Base-by-base conservation (phyloP, 1,139 yeast species). In the Suhomyces bribrorum region DNA sequence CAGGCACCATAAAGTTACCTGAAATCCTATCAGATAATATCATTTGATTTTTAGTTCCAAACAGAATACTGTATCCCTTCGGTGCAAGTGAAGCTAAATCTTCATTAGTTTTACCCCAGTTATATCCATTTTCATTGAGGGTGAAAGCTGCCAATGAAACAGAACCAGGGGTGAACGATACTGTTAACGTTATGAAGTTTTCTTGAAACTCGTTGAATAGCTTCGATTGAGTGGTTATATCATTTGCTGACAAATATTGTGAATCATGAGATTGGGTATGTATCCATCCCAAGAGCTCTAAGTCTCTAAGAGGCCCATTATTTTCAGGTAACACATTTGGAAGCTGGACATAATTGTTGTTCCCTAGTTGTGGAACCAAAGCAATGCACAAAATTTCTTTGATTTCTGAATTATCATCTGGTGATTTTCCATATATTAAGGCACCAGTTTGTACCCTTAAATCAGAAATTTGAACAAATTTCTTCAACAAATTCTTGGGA, bases 1-100 rank as follows among this genome's bases (percentile, higher is more conserved):
- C 83, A 1, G 99, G 98, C 1, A 89, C 95, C 64, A 87, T 61
- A 60, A 87, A 90, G 45, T 82, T 84, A 4, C 98, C 98, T 56
- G 76, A 73, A 37, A 88, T 74, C 41, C 83, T 72, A 46, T 85
- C 95, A 0, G 96, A 81, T 27, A 92, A 60, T 23, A 90, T 64
- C 46, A 92, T 59, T 54, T 89, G 96, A 7, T 84, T 76, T 50
- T 76, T 75, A 26, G 64, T 69, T 30, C 86, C 83, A 59, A 79
- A 88, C 0, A 62, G 54, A 1, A 81, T 67, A 2, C 76, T 71
- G 58, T 77, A 87, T 0, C 94, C 96, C 24, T 70, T 69, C 0
- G 94, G 90, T 5, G 68, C 52, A 3, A 64, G 59, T 1, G 81
- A 70, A 5, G 75, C 51, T 32, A 75, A 61, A 45, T 85, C 92